Base-by-base conservation (phyloP, 129 eudicot genomes). In the Heracleum sosnowskyi region DNA sequence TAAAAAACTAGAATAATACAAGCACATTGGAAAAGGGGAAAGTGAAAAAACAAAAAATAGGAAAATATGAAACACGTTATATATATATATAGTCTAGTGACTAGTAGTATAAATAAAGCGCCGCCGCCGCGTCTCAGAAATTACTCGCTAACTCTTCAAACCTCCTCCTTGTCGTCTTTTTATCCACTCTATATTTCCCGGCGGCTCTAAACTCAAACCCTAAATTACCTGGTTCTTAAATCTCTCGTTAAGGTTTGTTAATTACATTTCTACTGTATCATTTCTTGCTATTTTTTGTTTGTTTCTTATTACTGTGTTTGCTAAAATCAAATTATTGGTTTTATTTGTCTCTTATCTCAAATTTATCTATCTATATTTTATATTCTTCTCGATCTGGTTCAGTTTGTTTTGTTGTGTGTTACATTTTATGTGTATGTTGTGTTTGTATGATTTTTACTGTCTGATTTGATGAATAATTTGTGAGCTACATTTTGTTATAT, bases 41-140 rank as follows among this genome's bases (percentile, higher is more conserved):
- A 46, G 7, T 46, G 53, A 46, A 46, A 46, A 0, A 46, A 46
- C 15, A 3, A 15, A 47, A 47, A 49, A 5, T 49, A 17, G 9
- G 24, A 18, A 49, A n/a, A 60, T 60, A 60, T 9, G 64, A 57
- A 60, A 60, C 68, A 60, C 68, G 68, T n/a, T 57, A 20, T 1
- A 7, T 1, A 55, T 20, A 6, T 5, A 24, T 22, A 34, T 13
- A 17, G n/a, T n/a, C n/a, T 5, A 46, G 53, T 46, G n/a, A n/a
- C 20, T 46, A 16, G 18, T 46, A 46, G 57, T 49, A 49, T 69
- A 34, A 37, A 34, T 34, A 31, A 18, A 69, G 74, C 74, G 74
- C 74, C 74, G 74, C 74, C 74, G 74, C 74, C 74, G 26, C 44
- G 46, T 37, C 29, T 70, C 62, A 51, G 60, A 37, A 10, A 70